Evolutionary conservation across 306 rosid genomes (phyloP).

Genomic region (Vicia villosa): DNA sequence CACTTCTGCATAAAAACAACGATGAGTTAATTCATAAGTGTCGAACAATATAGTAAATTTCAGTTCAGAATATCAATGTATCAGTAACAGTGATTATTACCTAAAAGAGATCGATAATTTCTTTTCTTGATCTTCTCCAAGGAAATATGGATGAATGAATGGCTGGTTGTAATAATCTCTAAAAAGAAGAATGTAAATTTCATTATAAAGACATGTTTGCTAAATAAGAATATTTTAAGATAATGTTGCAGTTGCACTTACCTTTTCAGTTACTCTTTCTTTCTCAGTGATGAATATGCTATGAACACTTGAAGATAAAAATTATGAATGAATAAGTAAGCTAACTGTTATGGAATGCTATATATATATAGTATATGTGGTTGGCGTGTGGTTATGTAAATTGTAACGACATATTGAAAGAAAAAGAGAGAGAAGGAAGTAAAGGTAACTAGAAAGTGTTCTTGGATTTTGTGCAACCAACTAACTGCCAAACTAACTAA

Average conservation of each 20-base stretch:
- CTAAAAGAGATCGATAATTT: neutral
- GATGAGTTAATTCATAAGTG: neutral
- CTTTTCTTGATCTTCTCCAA: neutral
- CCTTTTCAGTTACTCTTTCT: neutral
- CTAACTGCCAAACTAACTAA: neutral
- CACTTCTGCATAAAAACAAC: neutral
- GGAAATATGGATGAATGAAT: neutral
- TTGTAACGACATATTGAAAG: neutral
- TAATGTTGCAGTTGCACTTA: neutral
- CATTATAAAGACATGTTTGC: neutral
- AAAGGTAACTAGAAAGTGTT: conserved; percentile 3
- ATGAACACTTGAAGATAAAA: neutral
- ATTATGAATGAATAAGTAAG: neutral
- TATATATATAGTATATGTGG: neutral
- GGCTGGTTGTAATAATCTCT: neutral
- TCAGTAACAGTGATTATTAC: neutral
- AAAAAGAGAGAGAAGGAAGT: conserved; percentile 9
- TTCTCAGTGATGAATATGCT: neutral
- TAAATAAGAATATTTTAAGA: neutral
- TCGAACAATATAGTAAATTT: neutral
- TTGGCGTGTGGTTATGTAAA: neutral
- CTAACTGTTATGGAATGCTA: neutral
- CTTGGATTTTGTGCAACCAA: neutral
- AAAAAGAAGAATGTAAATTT: neutral
- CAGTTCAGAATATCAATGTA: neutral